Conservation (phyloP, 768 basidiomycete genomes). For the Tricholoma bakamatsutake region DNA sequence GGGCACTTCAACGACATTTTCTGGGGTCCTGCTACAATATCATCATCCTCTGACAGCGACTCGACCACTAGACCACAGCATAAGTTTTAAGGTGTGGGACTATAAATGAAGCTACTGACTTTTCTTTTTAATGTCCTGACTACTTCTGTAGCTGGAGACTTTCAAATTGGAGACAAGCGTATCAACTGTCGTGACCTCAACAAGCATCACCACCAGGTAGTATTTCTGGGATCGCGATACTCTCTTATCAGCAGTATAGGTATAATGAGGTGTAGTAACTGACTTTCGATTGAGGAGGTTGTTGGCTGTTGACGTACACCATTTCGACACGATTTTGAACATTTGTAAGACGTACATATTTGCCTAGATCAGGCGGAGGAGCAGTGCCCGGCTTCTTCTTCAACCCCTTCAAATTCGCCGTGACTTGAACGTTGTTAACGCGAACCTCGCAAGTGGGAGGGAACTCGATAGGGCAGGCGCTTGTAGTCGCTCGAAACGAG, state of each 20-base stretch:
- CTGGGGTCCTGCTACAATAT: conserved; percentile 85
- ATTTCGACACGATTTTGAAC: conserved; percentile 72
- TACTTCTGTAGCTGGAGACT: conserved; percentile 57
- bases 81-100: conserved; percentile 6
- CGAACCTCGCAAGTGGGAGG: conserved; percentile 89
- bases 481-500: conserved; percentile 45
- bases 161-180: conserved; percentile 65
- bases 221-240: conserved; percentile 57
- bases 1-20: conserved; percentile 94
- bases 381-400: conserved; percentile 96
- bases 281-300: conserved; percentile 70
- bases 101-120: conserved; percentile 39
- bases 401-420: conserved; percentile 79
- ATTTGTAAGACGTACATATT: conserved; percentile 33
- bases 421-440: conserved; percentile 64
- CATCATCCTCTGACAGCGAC: conserved; percentile 69
- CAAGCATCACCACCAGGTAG: conserved; percentile 78
- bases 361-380: conserved; percentile 71
- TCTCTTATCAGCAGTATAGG: background rate
- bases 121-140: conserved; percentile 56
- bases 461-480: conserved; percentile 80
- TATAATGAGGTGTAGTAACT: conserved; percentile 10
- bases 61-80: conserved; percentile 44
- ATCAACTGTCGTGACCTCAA: conserved; percentile 68
- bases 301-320: conserved; percentile 86